Percentiles rank a stretch among this genome's conserved stretches.
Conservation (phyloP, 192 early-diverging fungal species). For the Backusella mclennaniae region DNA sequence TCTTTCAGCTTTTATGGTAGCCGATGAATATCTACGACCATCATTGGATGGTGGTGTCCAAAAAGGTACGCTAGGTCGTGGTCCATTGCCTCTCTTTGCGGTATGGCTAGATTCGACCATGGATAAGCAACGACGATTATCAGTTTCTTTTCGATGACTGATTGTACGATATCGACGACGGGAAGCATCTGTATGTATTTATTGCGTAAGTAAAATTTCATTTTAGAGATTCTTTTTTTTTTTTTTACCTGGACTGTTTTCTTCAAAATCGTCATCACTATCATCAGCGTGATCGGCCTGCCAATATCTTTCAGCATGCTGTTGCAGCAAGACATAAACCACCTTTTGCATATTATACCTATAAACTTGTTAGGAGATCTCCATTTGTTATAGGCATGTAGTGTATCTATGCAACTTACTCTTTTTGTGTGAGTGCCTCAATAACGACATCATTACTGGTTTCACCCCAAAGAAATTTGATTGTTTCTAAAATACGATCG, state of each 20-base stretch:
- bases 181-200: conserved; percentile 9
- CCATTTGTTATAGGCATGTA: neutral
- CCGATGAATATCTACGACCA: neutral
- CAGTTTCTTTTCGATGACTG: conserved; percentile 9
- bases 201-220: neutral
- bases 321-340: conserved; percentile 34
- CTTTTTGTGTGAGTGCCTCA: conserved; percentile 28
- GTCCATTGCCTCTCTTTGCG: neutral
- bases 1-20: conserved; percentile 13
- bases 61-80: conserved; percentile 10
- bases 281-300: conserved; percentile 35
- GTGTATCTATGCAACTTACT: conserved; percentile 10
- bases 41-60: neutral
- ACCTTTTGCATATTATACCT: conserved; percentile 44
- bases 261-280: conserved; percentile 17
- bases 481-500: conserved; percentile 36
- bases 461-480: conserved; percentile 40
- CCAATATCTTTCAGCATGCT: conserved; percentile 38
- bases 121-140: conserved; percentile 22
- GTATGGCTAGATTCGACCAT: conserved; percentile 21
- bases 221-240: neutral
- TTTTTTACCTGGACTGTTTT: conserved; percentile 8
- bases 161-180: conserved; percentile 25
- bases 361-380: neutral
- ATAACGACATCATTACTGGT: conserved; percentile 28